phyloP scores from a whole-genome alignment of 202 grass and related monocot genomes.

The Schoenoplectus tabernaemontani region DNA sequence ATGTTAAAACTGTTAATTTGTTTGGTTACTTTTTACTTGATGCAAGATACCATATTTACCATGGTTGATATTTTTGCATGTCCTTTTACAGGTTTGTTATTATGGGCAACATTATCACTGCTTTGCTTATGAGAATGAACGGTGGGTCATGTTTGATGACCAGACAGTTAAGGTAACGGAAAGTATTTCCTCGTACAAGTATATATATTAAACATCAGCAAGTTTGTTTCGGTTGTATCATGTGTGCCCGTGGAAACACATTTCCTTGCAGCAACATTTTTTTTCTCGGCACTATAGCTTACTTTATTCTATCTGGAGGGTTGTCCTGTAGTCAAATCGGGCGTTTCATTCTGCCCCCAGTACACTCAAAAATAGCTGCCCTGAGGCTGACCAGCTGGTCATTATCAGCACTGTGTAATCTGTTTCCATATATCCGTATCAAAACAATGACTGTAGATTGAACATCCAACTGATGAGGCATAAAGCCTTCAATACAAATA shows the following conservation, averaged over 20 bases:
- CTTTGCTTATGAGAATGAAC: conserved; percentile 84
- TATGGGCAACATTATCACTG: conserved; percentile 99
- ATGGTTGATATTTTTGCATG: not conserved
- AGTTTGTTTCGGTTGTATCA: not conserved
- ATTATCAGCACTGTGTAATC: not conserved
- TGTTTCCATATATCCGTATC: not conserved
- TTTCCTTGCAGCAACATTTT: not conserved
- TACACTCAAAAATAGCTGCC: not conserved
- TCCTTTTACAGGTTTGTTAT: conserved; percentile 75
- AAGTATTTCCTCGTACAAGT: not conserved
- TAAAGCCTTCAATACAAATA: not conserved
- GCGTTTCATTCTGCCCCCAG: not conserved
- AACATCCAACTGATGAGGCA: not conserved
- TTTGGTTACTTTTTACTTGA: not conserved
- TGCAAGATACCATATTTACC: conserved; percentile 12
- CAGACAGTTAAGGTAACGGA: conserved; percentile 90
- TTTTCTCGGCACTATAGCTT: not conserved
- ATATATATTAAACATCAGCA: not conserved
- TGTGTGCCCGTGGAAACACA: not conserved
- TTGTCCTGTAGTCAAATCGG: not conserved
- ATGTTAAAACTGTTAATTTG: conserved; percentile 5
- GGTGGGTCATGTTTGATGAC: conserved; percentile 99
- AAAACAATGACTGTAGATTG: not conserved
- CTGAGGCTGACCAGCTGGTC: not conserved
- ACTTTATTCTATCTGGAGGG: not conserved